Percentiles rank a stretch among this genome's conserved stretches.
phyloP scores from a whole-genome alignment of 257 asterid genomes.

The Solanum piurae region DNA sequence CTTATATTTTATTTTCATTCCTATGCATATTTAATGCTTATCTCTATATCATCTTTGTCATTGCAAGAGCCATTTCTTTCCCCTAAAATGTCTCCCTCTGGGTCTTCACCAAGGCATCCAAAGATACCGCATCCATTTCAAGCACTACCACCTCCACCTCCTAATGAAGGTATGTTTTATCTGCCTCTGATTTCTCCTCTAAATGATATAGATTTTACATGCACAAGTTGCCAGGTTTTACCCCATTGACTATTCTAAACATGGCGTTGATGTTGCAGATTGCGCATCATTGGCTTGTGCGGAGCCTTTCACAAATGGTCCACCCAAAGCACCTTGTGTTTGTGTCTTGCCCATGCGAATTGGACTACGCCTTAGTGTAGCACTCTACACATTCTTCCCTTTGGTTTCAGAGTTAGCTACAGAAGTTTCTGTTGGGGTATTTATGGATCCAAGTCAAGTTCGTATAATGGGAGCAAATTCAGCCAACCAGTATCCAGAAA shows the following conservation, averaged over 20 bases:
- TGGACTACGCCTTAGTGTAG: constrained; percentile 54
- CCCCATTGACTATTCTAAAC: background rate
- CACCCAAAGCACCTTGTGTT: constrained; percentile 64
- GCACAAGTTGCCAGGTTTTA: background rate
- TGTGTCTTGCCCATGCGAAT: constrained; percentile 86
- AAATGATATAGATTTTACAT: background rate
- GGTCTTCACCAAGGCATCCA: constrained; percentile 32
- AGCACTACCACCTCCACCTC: constrained; percentile 87
- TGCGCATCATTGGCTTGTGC: constrained; percentile 60
- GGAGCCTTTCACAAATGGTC: constrained; percentile 69
- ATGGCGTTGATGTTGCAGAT: constrained; percentile 27
- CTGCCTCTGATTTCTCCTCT: background rate
- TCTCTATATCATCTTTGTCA: constrained; percentile 15
- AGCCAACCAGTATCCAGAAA: constrained; percentile 64
- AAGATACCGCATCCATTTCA: constrained; percentile 39
- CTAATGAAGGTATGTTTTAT: constrained; percentile 48
- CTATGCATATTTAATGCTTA: constrained; percentile 12
- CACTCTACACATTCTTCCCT: constrained; percentile 80
- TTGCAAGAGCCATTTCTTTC: constrained; percentile 44
- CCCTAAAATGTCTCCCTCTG: constrained; percentile 44
- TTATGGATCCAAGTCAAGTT: constrained; percentile 75
- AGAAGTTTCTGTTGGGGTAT: constrained; percentile 74
- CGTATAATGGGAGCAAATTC: constrained; percentile 94
- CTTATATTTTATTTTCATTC: constrained; percentile 4
- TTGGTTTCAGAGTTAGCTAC: constrained; percentile 74